Base-by-base conservation (phyloP, 768 basidiomycete species). In the Saitozyma sp. region DNA sequence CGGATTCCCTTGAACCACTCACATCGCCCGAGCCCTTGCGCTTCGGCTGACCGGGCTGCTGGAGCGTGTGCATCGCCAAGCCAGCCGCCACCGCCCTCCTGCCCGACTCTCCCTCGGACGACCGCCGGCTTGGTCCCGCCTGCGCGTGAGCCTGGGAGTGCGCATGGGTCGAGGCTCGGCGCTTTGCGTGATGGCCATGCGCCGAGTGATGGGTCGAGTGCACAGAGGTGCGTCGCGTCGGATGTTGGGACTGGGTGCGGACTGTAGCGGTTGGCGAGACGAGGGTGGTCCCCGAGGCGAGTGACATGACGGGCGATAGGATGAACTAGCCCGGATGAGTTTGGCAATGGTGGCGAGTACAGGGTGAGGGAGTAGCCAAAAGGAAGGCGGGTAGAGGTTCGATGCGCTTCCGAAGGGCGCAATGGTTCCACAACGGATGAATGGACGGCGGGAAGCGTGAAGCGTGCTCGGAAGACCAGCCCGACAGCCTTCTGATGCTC, bases 31-130 rank as follows among this genome's bases (percentile, higher is more conserved):
- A 65, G 19, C 45, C 42, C 61, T 66, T 65, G 58, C 64, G 55
- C 48, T 67, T 68, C 14, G 62, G 50, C n/a, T 62, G 48, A 14
- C 58, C 53, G 37, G 62, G 57, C 41, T 67, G 70, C 64, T 29
- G 29, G 29, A 29, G 29, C 29, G 29, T 29, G 29, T 29, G 29
- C 74, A 75, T 75, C 5, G 64, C 58, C 53, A 75, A 51, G 14
- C 74, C 74, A 38, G 74, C 74, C 0, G 54, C 61, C 50, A 70
- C 17, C 17, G 71, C 74, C 20, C 68, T 58, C 39, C 68, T 48
- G 14, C 71, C 71, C 52, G 54, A 50, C 49, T 73, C 71, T 3
- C 71, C 62, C 37, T 73, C 71, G 17, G 64, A 65, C 2, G 60
- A 62, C 37, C 67, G 52, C 29, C 70, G 63, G n/a, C 56, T 63